Evolutionary conservation across 148 eudicot genomes (phyloP).

Genomic region (Silene uniflora): DNA sequence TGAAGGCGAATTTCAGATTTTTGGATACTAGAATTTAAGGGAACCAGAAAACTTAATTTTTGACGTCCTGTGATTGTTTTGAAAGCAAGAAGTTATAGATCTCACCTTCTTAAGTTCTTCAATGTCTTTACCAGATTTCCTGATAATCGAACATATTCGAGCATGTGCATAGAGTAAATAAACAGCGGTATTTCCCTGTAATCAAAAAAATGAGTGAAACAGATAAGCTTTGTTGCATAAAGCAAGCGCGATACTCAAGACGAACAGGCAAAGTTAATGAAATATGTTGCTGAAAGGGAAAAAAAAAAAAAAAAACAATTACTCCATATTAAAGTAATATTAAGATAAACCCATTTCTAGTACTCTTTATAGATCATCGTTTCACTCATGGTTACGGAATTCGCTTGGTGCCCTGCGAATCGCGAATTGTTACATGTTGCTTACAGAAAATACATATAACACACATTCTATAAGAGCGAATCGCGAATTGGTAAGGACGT

Average conservation of each 20-base stretch:
- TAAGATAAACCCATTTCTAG: background rate
- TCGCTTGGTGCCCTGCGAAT: too few species aligned
- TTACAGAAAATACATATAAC: too few species aligned
- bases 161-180: constrained; percentile 94
- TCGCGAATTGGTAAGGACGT: too few species aligned
- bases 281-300: too few species aligned
- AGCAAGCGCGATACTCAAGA: background rate
- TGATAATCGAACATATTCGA: constrained; percentile 88
- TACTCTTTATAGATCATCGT: too few species aligned
- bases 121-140: constrained; percentile 85
- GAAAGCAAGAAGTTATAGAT: background rate
- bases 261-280: too few species aligned
- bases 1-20: background rate
- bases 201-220: constrained; percentile 15
- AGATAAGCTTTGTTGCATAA: background rate
- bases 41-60: background rate
- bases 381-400: too few species aligned
- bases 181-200: constrained; percentile 95
- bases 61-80: background rate
- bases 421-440: too few species aligned
- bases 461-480: too few species aligned
- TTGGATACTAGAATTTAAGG: background rate
- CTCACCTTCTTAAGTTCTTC: constrained; percentile 74
- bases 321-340: background rate
- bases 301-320: too few species aligned